Conservation (phyloP, 2,329 filamentous ascomycete genomes). For the Exophiala sp. region DNA sequence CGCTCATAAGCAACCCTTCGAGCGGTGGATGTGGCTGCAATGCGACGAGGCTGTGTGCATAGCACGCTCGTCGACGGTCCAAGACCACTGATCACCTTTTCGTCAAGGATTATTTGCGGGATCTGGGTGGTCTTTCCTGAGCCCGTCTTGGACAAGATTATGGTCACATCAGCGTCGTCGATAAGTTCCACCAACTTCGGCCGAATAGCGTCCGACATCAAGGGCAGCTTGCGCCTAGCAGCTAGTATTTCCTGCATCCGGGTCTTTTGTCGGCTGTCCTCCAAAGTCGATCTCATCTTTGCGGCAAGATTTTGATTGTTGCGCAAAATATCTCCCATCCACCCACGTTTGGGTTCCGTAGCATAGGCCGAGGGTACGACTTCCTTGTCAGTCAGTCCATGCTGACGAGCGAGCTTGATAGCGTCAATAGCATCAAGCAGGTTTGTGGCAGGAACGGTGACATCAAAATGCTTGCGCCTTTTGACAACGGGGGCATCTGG, state of each 20-base stretch:
- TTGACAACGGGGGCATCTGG: background rate
- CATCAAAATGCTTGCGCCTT: slow-evolving; percentile 5
- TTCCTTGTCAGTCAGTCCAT: slow-evolving; percentile 10
- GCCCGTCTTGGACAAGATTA: slow-evolving; percentile 92
- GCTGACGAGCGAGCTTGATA: slow-evolving; percentile 8
- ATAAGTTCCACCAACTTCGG: slow-evolving; percentile 55
- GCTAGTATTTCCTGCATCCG: slow-evolving; percentile 5
- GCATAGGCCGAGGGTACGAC: slow-evolving; percentile 1
- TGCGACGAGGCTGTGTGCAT: slow-evolving; percentile 88
- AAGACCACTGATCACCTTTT: slow-evolving; percentile 72
- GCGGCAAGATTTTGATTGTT: slow-evolving; percentile 3
- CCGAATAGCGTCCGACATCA: slow-evolving; percentile 22
- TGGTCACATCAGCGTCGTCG: slow-evolving; percentile 73
- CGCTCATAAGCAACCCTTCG: slow-evolving; percentile 90
- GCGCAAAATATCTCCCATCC: background rate
- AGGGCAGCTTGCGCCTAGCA: slow-evolving; percentile 9
- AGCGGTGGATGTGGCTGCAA: slow-evolving; percentile 90
- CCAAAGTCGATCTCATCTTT: slow-evolving; percentile 8
- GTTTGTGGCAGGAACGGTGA: slow-evolving; percentile 9
- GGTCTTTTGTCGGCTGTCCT: background rate
- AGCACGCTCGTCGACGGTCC: slow-evolving; percentile 71
- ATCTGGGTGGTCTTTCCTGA: slow-evolving; percentile 97
- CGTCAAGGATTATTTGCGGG: slow-evolving; percentile 86
- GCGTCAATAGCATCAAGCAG: slow-evolving; percentile 8
- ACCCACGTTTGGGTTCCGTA: background rate